Conservation (phyloP, 129 eudicot genomes). For the Flaveria ramosissima region DNA sequence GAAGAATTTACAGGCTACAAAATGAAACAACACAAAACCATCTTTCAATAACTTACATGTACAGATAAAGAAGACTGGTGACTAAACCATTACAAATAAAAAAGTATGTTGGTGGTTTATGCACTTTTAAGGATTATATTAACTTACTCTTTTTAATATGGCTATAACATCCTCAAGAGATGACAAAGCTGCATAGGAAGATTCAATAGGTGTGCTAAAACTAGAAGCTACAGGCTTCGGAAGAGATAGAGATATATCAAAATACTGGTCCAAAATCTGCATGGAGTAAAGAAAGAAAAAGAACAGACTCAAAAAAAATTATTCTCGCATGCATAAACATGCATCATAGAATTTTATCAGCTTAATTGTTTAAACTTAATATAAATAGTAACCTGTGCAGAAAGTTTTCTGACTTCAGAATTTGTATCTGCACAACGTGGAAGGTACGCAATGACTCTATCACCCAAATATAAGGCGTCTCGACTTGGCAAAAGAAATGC, state of each 20-base stretch:
- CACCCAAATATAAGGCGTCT: slow-evolving; percentile 85
- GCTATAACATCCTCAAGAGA: slow-evolving; percentile 96
- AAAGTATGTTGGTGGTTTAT: neutral
- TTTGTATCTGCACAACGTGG: slow-evolving; percentile 95
- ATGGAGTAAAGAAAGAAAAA: slow-evolving; percentile 26
- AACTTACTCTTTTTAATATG: slow-evolving; percentile 80
- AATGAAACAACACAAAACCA: slow-evolving; percentile 10
- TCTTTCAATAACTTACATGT: neutral
- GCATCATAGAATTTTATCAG: neutral
- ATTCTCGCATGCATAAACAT: neutral
- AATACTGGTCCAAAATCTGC: slow-evolving; percentile 89
- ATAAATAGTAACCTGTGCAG: slow-evolving; percentile 68
- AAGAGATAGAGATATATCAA: slow-evolving; percentile 80
- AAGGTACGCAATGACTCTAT: slow-evolving; percentile 78
- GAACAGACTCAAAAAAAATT: slow-evolving; percentile 6
- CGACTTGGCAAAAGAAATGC: slow-evolving; percentile 94
- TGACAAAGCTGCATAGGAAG: slow-evolving; percentile 76
- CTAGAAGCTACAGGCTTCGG: slow-evolving; percentile 65
- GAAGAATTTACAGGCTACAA: slow-evolving; percentile 3
- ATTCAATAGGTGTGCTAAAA: slow-evolving; percentile 55
- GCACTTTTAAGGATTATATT: neutral
- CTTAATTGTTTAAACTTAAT: neutral
- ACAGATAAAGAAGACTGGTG: neutral
- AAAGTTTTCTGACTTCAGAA: slow-evolving; percentile 85
- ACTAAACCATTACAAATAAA: neutral